These are phyloP conservation scores for Arachnopeziza araneosa DNA, from an alignment of 2,329 filamentous ascomycete species.

Conservation along the genomic window DNA sequence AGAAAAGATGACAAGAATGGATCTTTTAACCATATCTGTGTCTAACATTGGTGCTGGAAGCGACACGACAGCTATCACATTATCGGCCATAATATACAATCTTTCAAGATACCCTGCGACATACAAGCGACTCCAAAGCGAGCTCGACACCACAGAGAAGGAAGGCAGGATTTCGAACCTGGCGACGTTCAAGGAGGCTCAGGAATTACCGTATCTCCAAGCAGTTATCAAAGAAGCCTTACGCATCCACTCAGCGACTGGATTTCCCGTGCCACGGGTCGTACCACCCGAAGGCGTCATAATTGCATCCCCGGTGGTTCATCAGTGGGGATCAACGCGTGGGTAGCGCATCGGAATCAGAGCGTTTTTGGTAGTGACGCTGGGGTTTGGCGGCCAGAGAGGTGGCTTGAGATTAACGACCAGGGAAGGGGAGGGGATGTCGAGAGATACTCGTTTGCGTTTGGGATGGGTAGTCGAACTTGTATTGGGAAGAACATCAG, in stretches of 20 bases:
- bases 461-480: constrained; percentile 37
- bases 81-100: constrained; percentile 34
- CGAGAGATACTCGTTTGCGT: constrained; percentile 36
- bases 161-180: constrained; percentile 16
- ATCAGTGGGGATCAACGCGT: constrained; percentile 40
- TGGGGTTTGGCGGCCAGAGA: constrained; percentile 52
- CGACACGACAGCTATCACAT: constrained; percentile 32
- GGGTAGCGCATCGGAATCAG: constrained; percentile 43
- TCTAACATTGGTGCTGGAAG: constrained; percentile 26
- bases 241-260: constrained; percentile 44
- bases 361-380: constrained; percentile 56
- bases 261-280: constrained; percentile 43
- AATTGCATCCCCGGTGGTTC: constrained; percentile 46
- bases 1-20: neutral
- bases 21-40: constrained; percentile 1
- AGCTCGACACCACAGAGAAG: constrained; percentile 33
- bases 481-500: constrained; percentile 40
- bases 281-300: constrained; percentile 38
- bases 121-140: constrained; percentile 26
- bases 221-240: constrained; percentile 46
- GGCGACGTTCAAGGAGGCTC: constrained; percentile 21
- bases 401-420: constrained; percentile 40
- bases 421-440: constrained; percentile 32
- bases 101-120: constrained; percentile 31
- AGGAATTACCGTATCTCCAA: constrained; percentile 39